phyloP scores from a whole-genome alignment of 106 monocot species.

The Apostasia ramifera region DNA sequence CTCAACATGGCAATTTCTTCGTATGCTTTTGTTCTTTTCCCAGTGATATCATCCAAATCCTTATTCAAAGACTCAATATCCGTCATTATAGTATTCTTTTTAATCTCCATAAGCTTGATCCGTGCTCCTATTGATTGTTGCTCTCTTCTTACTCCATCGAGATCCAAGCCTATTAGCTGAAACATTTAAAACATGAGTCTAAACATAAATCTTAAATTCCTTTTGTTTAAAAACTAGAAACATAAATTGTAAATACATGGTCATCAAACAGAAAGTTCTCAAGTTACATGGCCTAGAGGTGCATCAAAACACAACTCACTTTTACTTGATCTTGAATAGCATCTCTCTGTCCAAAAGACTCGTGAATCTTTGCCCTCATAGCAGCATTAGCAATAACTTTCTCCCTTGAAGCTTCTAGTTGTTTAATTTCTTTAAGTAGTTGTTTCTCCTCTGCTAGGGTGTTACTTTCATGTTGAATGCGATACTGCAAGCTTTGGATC shows the following conservation, averaged over 20 bases:
- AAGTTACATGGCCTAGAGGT: background rate
- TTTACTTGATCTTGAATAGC: conserved; percentile 76
- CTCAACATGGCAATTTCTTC: conserved; percentile 38
- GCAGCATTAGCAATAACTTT: conserved; percentile 70
- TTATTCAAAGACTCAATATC: conserved; percentile 56
- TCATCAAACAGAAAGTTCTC: background rate
- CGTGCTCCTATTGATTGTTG: conserved; percentile 42
- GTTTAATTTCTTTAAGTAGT: conserved; percentile 80
- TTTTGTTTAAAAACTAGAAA: background rate
- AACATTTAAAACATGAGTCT: conserved; percentile 1
- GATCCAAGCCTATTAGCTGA: conserved; percentile 63
- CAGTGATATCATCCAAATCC: conserved; percentile 28
- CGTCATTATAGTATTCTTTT: conserved; percentile 36
- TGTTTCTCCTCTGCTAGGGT: conserved; percentile 80
- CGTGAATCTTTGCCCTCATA: conserved; percentile 58
- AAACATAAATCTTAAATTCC: background rate
- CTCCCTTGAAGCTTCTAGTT: conserved; percentile 78
- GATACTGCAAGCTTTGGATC: conserved; percentile 77
- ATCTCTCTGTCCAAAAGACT: conserved; percentile 51
- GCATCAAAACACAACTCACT: conserved; percentile 35
- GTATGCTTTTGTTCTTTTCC: conserved; percentile 59
- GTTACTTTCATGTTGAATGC: conserved; percentile 88
- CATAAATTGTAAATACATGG: background rate
- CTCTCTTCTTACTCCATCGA: conserved; percentile 78
- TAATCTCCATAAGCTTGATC: conserved; percentile 66